Base-by-base conservation (phyloP, 371 early-diverging fungal genomes). In the Dichotomocladium elegans region DNA sequence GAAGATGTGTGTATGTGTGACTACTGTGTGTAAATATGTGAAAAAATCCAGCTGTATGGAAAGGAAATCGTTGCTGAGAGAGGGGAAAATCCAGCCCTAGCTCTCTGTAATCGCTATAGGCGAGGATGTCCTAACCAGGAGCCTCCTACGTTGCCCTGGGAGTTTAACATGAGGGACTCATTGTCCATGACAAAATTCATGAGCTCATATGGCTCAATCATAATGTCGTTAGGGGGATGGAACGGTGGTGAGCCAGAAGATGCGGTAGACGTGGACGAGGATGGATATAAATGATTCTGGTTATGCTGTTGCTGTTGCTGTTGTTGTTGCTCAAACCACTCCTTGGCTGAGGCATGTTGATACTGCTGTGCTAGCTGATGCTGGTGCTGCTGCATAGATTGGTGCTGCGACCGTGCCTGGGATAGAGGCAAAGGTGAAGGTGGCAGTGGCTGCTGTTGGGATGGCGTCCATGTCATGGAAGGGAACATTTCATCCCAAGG, bases 121-220 rank as follows among this genome's bases (percentile, higher is more conserved):
- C 49, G 49, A 7, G 49, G 49, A 35, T 48, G 49, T n/a, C 34
- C 37, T 21, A 48, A 35, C 49, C 49, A 48, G 25, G 49, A 35
- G 11, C 24, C 49, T 3, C 34, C 34, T 34, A 24, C 49, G 4
- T 30, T 28, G 35, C n/a, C 37, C 5, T 37, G 35, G 26, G 29
- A 33, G 34, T 48, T 30, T 10, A 33, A 14, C 49, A 48, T 48
- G n/a, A 48, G 49, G 14, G 49, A 31, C 24, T 48, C 49, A 25
- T 48, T 35, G 12, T 48, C 35, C 49, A 48, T 48, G 35, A 48
- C 49, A 48, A 48, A 34, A 24, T 48, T 33, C 49, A 48, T 48
- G 7, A 48, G 25, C 21, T 31, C 49, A 22, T 48, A 48, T 35
- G 49, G 22, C 31, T 48, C 49, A 8, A 48, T 21, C 35, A 48